phyloP scores from a whole-genome alignment of 2,329 filamentous ascomycete species.

The Fusarium brevicatenulatum region DNA sequence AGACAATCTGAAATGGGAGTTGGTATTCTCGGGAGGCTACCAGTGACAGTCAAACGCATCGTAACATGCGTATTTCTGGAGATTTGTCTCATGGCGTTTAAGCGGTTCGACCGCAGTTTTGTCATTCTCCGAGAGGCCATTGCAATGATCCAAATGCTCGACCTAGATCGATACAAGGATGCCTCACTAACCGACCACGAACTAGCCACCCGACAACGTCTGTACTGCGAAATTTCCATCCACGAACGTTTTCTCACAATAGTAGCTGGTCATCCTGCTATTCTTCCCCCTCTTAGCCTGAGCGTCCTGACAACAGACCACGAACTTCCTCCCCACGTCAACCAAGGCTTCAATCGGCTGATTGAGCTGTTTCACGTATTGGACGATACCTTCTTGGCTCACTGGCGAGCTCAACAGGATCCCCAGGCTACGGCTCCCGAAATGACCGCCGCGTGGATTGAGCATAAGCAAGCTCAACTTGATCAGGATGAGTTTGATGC shows the following conservation, averaged over 20 bases:
- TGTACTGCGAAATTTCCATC: conserved; percentile 67
- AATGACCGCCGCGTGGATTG: conserved; percentile 53
- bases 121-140: conserved; percentile 62
- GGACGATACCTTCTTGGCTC: conserved; percentile 51
- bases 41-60: conserved; percentile 55
- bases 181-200: conserved; percentile 25
- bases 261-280: conserved; percentile 56
- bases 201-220: conserved; percentile 49
- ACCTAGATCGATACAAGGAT: conserved; percentile 25
- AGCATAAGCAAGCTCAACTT: conserved; percentile 53
- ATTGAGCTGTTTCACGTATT: conserved; percentile 51
- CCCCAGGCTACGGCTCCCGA: conserved; percentile 10
- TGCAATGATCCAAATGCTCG: conserved; percentile 43
- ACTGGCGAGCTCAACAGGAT: conserved; percentile 50
- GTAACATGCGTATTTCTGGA: conserved; percentile 63
- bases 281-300: conserved; percentile 44
- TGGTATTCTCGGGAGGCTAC: conserved; percentile 50
- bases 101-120: conserved; percentile 59
- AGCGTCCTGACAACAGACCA: conserved; percentile 46
- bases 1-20: conserved; percentile 41
- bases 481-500: conserved; percentile 51
- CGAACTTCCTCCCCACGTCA: conserved; percentile 47
- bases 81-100: conserved; percentile 62
- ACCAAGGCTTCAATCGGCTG: conserved; percentile 51
- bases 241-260: conserved; percentile 66